Conservation (phyloP, 768 basidiomycete genomes). For the Xerocomellus chrysenteron region DNA sequence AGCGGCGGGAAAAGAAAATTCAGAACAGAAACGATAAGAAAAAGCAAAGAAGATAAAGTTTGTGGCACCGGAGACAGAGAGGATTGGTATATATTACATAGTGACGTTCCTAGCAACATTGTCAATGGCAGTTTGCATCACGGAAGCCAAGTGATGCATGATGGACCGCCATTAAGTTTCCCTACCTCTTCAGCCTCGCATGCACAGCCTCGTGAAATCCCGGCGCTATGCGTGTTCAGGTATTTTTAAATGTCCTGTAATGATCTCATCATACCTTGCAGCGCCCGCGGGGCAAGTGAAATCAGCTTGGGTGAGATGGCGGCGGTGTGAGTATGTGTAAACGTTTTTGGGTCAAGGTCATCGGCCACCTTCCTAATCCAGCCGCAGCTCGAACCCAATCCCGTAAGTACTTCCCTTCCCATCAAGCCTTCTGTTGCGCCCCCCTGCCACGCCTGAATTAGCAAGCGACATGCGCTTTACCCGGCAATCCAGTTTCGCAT, state of each 20-base stretch:
- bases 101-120: conserved; percentile 16
- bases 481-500: too few species aligned
- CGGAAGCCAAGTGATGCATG: background rate
- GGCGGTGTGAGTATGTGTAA: too few species aligned
- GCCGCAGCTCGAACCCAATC: too few species aligned
- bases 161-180: conserved; percentile 8
- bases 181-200: background rate
- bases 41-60: background rate
- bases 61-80: background rate
- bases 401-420: too few species aligned
- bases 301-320: background rate
- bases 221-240: background rate
- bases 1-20: background rate
- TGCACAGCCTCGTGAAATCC: conserved; percentile 12
- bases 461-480: too few species aligned
- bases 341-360: too few species aligned
- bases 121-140: conserved; percentile 21
- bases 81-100: conserved; percentile 10
- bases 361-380: too few species aligned
- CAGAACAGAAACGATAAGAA: background rate
- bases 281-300: background rate
- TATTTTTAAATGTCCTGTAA: background rate
- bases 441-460: too few species aligned
- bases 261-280: conserved; percentile 5
- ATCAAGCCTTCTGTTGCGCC: too few species aligned